Base-by-base conservation (phyloP, 352 stramenopile species). In the Globisporangium barbulae region DNA sequence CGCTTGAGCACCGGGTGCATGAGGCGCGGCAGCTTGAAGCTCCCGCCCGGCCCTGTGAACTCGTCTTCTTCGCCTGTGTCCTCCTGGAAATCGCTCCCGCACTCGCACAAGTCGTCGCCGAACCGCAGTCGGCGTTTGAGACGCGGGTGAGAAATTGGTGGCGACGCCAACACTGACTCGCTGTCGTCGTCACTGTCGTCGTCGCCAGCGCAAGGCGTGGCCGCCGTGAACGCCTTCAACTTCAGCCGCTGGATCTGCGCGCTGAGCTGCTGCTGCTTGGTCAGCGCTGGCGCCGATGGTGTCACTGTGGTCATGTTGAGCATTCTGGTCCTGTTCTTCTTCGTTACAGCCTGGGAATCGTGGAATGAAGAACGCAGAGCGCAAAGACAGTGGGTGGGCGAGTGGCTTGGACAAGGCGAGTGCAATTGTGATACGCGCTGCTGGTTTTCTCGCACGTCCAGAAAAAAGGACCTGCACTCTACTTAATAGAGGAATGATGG, bases 11-110 rank as follows among this genome's bases (percentile, higher is more conserved):
- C 19, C 5, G 58, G 58, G 47, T 64, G 58, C 33, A 57, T 35
- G 31, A 64, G 58, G 19, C 47, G 58, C 17, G 58, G 58, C 8
- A 64, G 58, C 45, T 56, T 57, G 47, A 64, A 64, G 37, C 47
- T 48, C 15, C 58, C 58, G 33, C 50, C 58, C 5, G 45, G 33
- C 5, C 31, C 47, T 28, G n/a, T 22, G 33, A 64, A 64, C 33
- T 64, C 58, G 17, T 56, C 22, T 4, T 44, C 42, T n/a, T n/a
- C 13, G 56, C 21, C 17, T 5, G 12, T n/a, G 8, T 31, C 33
- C 19, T 9, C 54, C 35, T 41, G 7, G 50, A 19, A 35, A 42
- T 56, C 50, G 30, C 50, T 22, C 12, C 31, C 55, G 55, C 55
- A 61, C 13, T 48, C 19, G 41, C 55, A 61, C 55, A 41, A 21